Conservation (phyloP, 176 grass and related monocot species). For the Zizania latifolia region DNA sequence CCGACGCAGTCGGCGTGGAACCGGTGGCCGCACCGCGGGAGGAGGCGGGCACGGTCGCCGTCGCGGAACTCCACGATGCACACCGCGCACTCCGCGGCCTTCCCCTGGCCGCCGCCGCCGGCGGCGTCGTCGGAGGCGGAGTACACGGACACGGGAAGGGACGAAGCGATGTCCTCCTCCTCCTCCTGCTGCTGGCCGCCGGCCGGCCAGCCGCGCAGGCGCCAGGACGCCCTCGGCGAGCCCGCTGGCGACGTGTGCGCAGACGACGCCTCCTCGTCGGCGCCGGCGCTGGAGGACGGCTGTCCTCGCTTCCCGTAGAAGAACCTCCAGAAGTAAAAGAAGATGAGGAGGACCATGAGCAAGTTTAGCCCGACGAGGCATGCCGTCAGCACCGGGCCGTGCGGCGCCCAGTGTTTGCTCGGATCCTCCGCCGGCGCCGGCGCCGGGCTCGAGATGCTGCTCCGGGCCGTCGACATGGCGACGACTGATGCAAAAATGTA, state of each 20-base stretch:
- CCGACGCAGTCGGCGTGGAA: constrained; percentile 64
- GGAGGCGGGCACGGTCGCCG: constrained; percentile 33
- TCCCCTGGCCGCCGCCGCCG: neutral
- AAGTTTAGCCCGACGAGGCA: constrained; percentile 47
- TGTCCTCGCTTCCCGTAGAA: constrained; percentile 33
- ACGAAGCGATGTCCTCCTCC: neutral
- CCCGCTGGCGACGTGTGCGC: constrained; percentile 6
- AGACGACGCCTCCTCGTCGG: neutral
- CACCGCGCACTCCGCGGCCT: constrained; percentile 45
- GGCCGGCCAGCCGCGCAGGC: neutral
- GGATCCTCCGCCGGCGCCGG: constrained; percentile 9
- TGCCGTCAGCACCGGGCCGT: constrained; percentile 22
- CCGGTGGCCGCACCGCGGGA: constrained; percentile 48
- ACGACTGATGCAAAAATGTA: neutral
- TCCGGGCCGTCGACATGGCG: constrained; percentile 30
- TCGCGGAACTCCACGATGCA: constrained; percentile 61
- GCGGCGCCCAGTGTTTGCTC: constrained; percentile 25
- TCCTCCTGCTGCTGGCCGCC: no score
- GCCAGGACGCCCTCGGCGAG: constrained; percentile 14
- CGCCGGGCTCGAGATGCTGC: neutral
- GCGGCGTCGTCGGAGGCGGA: neutral
- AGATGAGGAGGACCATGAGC: constrained; percentile 44
- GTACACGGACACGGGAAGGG: constrained; percentile 41
- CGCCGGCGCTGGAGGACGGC: neutral
- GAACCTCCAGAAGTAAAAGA: constrained; percentile 59